Evolutionary conservation across 441 rosid species (phyloP), one percentile per base, ranked within the genome.

Genomic region (Populus hybrid): DNA sequence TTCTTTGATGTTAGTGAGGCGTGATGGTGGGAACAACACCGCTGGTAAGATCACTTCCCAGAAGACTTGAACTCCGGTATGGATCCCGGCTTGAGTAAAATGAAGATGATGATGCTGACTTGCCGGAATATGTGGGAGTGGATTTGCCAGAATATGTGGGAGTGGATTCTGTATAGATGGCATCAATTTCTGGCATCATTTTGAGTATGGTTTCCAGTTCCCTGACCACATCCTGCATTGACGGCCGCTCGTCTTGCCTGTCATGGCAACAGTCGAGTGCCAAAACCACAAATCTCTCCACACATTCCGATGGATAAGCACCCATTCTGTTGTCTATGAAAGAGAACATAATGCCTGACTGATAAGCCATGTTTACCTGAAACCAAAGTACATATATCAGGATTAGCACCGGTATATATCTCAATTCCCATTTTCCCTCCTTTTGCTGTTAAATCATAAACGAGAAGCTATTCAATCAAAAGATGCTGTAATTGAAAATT

Each of bases 301-400:
- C 84, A 36, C 89, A 87, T 78, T 90, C 93, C 0, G 93, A 83
- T 20, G 94, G 92, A 87, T 90, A 95, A 2, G 92, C 81, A 42
- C 96, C 97, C 94, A 95, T 95, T 77, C 84, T 92, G 81, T 83
- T 85, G 87, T 95, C 98, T 82, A 92, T 84, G 50, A 90, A 73
- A 5, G 96, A 90, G 82, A 89, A 85, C 81, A 89, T 82, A 73
- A 32, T 80, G 75, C 93, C 94, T 4, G 86, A 86, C 57, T 89
- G 78, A 79, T 79, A 78, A 12, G 94, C 94, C 14, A 82, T 77
- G 65, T 85, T 89, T 82, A 92, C 97, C 96, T 93, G 86, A 59
- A 23, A 71, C 35, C 7, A 4, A 8, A 46, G 50, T 3, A 2
- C 24, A 35, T 11, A 46, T 14, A 14, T 46, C 20, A 14, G 57